Evolutionary conservation across 1,284 basidiomycete genomes (phyloP).

Genomic region (Cerioporus squamosus): DNA sequence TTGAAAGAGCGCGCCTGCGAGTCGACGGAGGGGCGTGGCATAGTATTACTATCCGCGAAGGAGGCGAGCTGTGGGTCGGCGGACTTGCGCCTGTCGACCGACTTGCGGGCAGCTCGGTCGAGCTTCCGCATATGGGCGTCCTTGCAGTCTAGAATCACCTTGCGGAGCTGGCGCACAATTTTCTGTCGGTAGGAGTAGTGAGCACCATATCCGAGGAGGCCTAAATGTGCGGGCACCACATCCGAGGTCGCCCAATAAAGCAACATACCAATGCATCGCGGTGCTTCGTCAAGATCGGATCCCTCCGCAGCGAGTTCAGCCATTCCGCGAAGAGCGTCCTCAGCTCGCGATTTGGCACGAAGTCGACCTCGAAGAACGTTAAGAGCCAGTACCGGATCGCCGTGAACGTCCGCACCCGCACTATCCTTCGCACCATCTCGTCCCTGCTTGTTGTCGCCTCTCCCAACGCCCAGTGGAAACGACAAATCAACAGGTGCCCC

Average conservation of each 20-base stretch:
- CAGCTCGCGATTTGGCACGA: slow-evolving; percentile 79
- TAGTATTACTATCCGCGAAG: slow-evolving; percentile 28
- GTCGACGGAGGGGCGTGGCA: slow-evolving; percentile 42
- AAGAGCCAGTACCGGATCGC: slow-evolving; percentile 86
- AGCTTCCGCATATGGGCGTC: slow-evolving; percentile 58
- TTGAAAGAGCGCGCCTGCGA: slow-evolving; percentile 29
- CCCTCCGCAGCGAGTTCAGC: slow-evolving; percentile 76
- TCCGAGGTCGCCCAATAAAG: not conserved
- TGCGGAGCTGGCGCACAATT: slow-evolving; percentile 80
- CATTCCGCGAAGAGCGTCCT: slow-evolving; percentile 73
- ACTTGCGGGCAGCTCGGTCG: slow-evolving; percentile 22
- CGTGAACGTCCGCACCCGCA: slow-evolving; percentile 85
- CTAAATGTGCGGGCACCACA: not conserved
- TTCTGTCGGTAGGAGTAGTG: slow-evolving; percentile 45
- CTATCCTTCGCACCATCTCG: slow-evolving; percentile 72
- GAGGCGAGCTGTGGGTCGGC: slow-evolving; percentile 25
- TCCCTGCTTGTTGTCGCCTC: slow-evolving; percentile 55
- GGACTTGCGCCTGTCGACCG: slow-evolving; percentile 19
- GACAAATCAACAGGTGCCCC: slow-evolving; percentile 76
- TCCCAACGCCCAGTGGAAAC: slow-evolving; percentile 87
- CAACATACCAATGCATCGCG: slow-evolving; percentile 70
- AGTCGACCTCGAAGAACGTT: slow-evolving; percentile 87
- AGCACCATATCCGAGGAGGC: not conserved
- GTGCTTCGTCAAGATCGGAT: slow-evolving; percentile 67
- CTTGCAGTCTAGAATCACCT: slow-evolving; percentile 80